Evolutionary conservation across 1,139 yeast species (phyloP).

Genomic region (Chernovozyma sophiae-reginae): DNA sequence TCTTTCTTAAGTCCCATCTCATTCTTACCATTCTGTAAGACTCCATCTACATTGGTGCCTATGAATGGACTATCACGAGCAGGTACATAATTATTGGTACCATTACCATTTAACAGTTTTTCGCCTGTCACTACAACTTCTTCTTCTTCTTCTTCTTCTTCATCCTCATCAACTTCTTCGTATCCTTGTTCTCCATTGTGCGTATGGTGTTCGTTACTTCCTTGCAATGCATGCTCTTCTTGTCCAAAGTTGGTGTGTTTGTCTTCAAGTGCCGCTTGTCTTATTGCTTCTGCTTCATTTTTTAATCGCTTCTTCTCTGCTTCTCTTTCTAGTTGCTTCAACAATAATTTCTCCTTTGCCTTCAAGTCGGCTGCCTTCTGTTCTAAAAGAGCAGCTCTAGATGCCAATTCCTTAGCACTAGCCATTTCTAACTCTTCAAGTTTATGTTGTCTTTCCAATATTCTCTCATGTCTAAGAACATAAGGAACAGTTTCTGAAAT

Average conservation of each 20-base stretch:
- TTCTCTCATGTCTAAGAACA: conserved; percentile 70
- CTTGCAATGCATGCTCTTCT: background rate
- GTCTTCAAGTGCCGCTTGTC: conserved; percentile 1
- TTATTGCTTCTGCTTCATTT: conserved; percentile 7
- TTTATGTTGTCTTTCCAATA: conserved; percentile 70
- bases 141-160: background rate
- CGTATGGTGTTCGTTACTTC: background rate
- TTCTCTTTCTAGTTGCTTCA: conserved; percentile 33
- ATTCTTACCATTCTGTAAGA: background rate
- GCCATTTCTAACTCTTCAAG: conserved; percentile 75
- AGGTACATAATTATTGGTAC: background rate
- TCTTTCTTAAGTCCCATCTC: conserved; percentile 36
- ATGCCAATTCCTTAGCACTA: conserved; percentile 67
- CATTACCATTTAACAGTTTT: background rate
- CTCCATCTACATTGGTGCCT: background rate
- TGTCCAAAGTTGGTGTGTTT: background rate
- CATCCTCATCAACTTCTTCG: background rate
- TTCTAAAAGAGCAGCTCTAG: conserved; percentile 71
- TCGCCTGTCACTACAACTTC: too few relatives aligned
- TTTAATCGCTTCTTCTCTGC: conserved; percentile 11
- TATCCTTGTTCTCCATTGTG: background rate
- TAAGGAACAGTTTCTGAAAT: conserved; percentile 81
- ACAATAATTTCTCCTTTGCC: conserved; percentile 54
- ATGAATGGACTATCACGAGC: background rate
- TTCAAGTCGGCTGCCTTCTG: conserved; percentile 72